Conservation (phyloP, 1,139 yeast genomes). For the Candida labiduridarum region DNA sequence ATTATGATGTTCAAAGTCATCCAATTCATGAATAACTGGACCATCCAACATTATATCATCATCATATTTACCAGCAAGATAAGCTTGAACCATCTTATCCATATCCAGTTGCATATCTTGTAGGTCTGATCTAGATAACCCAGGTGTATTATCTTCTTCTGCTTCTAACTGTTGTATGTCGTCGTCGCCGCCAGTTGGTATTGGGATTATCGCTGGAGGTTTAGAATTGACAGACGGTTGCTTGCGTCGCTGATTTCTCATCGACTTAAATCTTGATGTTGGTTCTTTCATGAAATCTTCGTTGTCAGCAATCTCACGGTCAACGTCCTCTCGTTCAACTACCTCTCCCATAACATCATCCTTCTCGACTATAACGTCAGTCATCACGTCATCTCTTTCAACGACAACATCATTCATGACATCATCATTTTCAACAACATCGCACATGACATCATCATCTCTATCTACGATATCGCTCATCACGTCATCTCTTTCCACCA, state of each 20-base stretch:
- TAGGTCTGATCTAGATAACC: constrained; percentile 30
- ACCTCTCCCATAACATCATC: neutral
- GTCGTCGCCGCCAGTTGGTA: constrained; percentile 3
- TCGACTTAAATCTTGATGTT: constrained; percentile 28
- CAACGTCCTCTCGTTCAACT: neutral
- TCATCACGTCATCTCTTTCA: constrained; percentile 12
- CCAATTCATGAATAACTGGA: constrained; percentile 54
- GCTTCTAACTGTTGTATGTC: neutral
- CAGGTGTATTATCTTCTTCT: constrained; percentile 20
- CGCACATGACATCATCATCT: constrained; percentile 12
- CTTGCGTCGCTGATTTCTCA: constrained; percentile 5
- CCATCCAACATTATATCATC: constrained; percentile 58
- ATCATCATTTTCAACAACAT: constrained; percentile 11
- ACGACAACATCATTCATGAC: constrained; percentile 1
- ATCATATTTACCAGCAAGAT: constrained; percentile 59
- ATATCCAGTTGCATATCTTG: constrained; percentile 33
- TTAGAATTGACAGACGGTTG: neutral
- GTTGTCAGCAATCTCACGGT: neutral
- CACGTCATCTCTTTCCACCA: constrained; percentile 7
- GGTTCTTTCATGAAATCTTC: constrained; percentile 1
- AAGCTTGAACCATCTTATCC: constrained; percentile 64
- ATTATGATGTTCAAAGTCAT: constrained; percentile 59
- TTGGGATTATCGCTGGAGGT: constrained; percentile 8
- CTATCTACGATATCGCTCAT: constrained; percentile 11
- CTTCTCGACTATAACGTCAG: constrained; percentile 11